These are phyloP conservation scores for Cicer pinnatifidum DNA, from an alignment of 306 rosid species.

Conservation along the genomic window DNA sequence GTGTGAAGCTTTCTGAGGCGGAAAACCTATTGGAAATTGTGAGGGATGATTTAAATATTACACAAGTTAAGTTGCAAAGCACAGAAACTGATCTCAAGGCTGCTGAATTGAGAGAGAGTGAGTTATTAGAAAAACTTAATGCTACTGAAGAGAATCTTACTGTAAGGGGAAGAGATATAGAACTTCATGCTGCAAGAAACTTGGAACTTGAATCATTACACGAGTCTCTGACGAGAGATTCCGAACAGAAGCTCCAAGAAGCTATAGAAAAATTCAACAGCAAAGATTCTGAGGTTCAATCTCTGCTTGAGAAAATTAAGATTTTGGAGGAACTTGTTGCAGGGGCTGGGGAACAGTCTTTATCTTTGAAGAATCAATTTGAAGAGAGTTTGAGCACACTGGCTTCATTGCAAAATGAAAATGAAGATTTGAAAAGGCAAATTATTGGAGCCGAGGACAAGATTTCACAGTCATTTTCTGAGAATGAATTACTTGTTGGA, in stretches of 20 bases:
- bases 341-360: slow-evolving; percentile 53
- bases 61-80: slow-evolving; percentile 69
- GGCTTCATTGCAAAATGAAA: slow-evolving; percentile 59
- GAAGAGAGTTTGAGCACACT: slow-evolving; percentile 62
- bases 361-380: slow-evolving; percentile 59
- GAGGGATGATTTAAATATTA: slow-evolving; percentile 74
- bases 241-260: slow-evolving; percentile 74
- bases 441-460: slow-evolving; percentile 64
- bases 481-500: slow-evolving; percentile 75
- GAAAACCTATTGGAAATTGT: slow-evolving; percentile 71
- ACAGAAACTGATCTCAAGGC: slow-evolving; percentile 66
- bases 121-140: slow-evolving; percentile 63
- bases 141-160: slow-evolving; percentile 69
- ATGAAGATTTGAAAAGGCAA: slow-evolving; percentile 67
- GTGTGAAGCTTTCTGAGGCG: slow-evolving; percentile 69
- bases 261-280: slow-evolving; percentile 56
- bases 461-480: slow-evolving; percentile 67
- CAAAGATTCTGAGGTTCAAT: slow-evolving; percentile 74
- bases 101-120: slow-evolving; percentile 67
- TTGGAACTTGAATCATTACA: slow-evolving; percentile 71
- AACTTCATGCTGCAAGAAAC: slow-evolving; percentile 59
- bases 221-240: slow-evolving; percentile 68
- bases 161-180: slow-evolving; percentile 59
- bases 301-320: slow-evolving; percentile 69
- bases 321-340: slow-evolving; percentile 64